These are phyloP conservation scores for Arabis alpina DNA, from an alignment of 345 rosid genomes.

Conservation along the genomic window DNA sequence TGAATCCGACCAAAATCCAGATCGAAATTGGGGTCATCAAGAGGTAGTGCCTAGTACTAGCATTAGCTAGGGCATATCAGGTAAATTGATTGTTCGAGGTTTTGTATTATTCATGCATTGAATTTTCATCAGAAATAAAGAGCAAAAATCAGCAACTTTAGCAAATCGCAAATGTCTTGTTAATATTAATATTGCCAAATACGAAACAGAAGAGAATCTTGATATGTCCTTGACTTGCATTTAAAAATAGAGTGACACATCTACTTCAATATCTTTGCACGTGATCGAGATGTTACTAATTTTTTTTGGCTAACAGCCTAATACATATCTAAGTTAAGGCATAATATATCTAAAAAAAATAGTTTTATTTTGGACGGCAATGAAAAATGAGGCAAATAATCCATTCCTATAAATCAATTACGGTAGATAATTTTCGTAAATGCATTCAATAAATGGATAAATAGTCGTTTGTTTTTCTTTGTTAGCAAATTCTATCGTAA, in stretches of 20 bases:
- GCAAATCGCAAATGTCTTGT: neutral
- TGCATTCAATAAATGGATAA: neutral
- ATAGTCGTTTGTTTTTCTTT: too few species aligned
- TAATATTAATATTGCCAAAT: conserved; percentile 24
- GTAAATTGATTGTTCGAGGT: conserved; percentile 14
- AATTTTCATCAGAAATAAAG: too few species aligned
- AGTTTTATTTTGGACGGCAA: conserved; percentile 1
- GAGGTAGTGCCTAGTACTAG: conserved; percentile 13
- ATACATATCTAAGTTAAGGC: conserved; percentile 20
- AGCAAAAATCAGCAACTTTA: conserved; percentile 3
- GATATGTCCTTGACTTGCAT: neutral
- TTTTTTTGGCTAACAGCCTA: conserved; percentile 12
- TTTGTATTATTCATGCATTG: too few species aligned
- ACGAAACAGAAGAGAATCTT: conserved; percentile 15
- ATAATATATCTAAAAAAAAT: neutral
- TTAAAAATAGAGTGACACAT: conserved; percentile 14
- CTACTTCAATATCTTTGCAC: conserved; percentile 22
- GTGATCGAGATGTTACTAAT: conserved; percentile 24
- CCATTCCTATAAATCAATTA: neutral
- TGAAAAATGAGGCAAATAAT: neutral
- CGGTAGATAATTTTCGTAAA: neutral
- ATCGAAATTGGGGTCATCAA: neutral
- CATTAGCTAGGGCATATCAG: conserved; percentile 15
- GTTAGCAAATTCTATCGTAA: too few species aligned
- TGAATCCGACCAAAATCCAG: conserved; percentile 7